A percentile compares a stretch with the other conserved stretches of the same genome.
These are phyloP conservation scores for Priceomyces castillae DNA, from an alignment of 805 yeast species.

Conservation along the genomic window DNA sequence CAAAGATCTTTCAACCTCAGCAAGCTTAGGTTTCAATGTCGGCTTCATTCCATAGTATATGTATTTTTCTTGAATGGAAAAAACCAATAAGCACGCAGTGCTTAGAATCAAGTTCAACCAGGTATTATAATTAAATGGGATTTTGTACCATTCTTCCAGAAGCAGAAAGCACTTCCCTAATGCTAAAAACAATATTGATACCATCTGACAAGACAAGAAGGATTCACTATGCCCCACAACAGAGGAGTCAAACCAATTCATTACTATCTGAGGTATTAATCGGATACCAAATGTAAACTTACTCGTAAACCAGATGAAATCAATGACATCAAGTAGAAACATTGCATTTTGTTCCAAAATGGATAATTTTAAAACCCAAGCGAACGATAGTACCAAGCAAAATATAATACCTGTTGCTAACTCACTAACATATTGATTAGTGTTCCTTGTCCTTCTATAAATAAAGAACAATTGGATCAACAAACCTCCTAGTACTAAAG, in stretches of 20 bases:
- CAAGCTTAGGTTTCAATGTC: neutral
- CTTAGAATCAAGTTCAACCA: conserved; percentile 10
- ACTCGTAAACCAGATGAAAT: conserved; percentile 38
- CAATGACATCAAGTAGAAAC: conserved; percentile 39
- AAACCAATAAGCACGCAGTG: conserved; percentile 3
- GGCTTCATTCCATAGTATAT: conserved; percentile 7
- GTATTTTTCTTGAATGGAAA: conserved; percentile 7
- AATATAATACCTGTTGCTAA: conserved; percentile 5
- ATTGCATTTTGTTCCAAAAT: conserved; percentile 10
- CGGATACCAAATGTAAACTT: conserved; percentile 21
- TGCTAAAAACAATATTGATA: conserved; percentile 8
- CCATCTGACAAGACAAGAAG: conserved; percentile 3
- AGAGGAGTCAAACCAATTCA: conserved; percentile 37
- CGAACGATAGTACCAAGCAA: conserved; percentile 2
- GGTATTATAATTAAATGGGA: conserved; percentile 21
- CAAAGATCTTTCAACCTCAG: neutral
- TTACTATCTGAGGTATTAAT: conserved; percentile 39
- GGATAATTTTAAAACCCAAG: conserved; percentile 6
- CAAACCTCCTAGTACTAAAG: conserved; percentile 14
- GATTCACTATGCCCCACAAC: conserved; percentile 17
- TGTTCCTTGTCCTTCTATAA: conserved; percentile 30
- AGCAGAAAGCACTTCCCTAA: conserved; percentile 9
- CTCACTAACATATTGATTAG: conserved; percentile 35
- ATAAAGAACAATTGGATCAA: conserved; percentile 22
- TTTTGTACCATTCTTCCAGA: conserved; percentile 14